Evolutionary conservation across 257 asterid genomes (phyloP).

Genomic region (Nicotiana tomentosiformis): DNA sequence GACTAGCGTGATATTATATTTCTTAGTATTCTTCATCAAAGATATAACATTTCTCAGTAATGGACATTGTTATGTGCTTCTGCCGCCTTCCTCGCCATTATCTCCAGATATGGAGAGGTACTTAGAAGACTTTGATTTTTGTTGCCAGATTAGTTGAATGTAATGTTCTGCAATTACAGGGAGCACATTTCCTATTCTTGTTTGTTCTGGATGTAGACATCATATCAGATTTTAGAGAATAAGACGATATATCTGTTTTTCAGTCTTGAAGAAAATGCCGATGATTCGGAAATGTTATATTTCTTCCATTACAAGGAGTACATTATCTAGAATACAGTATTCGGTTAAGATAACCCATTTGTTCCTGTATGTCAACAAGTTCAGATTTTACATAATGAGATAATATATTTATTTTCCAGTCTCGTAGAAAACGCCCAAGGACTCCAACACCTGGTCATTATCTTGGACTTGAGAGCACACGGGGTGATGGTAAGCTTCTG

Average conservation of each 20-base stretch:
- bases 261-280: conserved; percentile 34
- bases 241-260: conserved; percentile 17
- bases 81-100: neutral
- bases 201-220: neutral
- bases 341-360: neutral
- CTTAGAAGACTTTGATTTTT: neutral
- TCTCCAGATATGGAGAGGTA: neutral
- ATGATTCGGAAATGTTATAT: neutral
- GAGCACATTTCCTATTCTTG: neutral
- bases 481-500: conserved; percentile 9
- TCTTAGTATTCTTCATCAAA: neutral
- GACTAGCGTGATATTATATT: neutral
- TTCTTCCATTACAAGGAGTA: neutral
- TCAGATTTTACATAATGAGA: neutral
- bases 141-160: neutral
- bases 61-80: neutral
- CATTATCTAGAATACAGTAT: neutral
- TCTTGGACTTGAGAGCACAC: conserved; percentile 61
- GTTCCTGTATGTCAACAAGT: neutral
- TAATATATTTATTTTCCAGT: conserved; percentile 24
- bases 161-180: neutral
- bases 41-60: neutral
- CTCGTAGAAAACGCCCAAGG: conserved; percentile 44
- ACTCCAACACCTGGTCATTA: conserved; percentile 99
- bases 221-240: neutral